phyloP scores from a whole-genome alignment of 208 protist genomes.

The Crithidia brevicula region DNA sequence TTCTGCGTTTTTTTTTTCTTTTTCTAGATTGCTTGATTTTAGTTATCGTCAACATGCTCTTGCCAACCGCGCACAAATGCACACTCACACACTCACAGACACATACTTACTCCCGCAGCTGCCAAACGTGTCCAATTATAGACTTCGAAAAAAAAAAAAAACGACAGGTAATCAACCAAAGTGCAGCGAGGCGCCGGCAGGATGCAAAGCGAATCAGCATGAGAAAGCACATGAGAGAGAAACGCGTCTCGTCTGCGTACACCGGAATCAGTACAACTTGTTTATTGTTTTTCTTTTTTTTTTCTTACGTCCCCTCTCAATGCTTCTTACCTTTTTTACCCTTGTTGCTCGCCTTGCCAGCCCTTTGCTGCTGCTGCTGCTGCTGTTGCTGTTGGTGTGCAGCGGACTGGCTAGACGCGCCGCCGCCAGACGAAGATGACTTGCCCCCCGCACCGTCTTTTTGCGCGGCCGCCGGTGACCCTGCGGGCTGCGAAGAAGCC shows the following conservation, averaged over 20 bases:
- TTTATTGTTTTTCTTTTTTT: neutral
- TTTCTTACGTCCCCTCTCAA: neutral
- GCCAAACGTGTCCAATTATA: too few relatives aligned
- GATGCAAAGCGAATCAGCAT: too few relatives aligned
- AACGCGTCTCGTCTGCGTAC: too few relatives aligned
- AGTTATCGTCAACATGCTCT: too few relatives aligned
- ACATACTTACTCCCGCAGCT: too few relatives aligned
- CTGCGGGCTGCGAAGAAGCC: too few relatives aligned
- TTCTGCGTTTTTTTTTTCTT: neutral
- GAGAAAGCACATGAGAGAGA: too few relatives aligned
- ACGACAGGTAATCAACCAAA: too few relatives aligned
- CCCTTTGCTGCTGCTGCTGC: conserved; percentile 22
- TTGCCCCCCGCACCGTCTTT: neutral
- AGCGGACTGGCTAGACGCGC: neutral
- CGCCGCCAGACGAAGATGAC: neutral
- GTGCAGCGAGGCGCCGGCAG: too few relatives aligned
- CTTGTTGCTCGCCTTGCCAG: conserved; percentile 3
- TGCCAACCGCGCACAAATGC: neutral
- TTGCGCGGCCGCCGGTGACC: neutral
- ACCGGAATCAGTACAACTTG: too few relatives aligned
- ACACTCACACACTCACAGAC: neutral
- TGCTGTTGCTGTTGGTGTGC: too few relatives aligned
- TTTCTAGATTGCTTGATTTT: neutral
- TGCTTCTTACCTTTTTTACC: conserved; percentile 42
- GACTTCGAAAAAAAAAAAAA: neutral